phyloP scores from a whole-genome alignment of 78 protist genomes.

The Isochrysis galbana region DNA sequence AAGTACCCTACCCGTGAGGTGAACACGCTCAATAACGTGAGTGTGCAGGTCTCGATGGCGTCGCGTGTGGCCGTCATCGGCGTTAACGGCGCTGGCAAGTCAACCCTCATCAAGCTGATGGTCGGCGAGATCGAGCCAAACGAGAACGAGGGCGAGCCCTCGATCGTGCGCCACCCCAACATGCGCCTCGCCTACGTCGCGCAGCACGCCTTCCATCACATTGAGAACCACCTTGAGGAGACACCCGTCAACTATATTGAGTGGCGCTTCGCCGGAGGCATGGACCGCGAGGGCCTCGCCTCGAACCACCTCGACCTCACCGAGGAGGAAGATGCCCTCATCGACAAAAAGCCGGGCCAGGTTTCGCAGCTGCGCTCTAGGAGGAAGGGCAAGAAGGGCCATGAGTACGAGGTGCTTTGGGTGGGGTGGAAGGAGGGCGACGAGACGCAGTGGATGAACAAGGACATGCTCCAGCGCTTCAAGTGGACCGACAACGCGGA shows the following conservation, averaged over 20 bases:
- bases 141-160: conserved; percentile 48
- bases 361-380: conserved; percentile 44
- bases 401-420: conserved; percentile 58
- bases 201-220: conserved; percentile 55
- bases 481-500: conserved; percentile 8
- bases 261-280: conserved; percentile 54
- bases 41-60: conserved; percentile 59
- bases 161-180: conserved; percentile 35
- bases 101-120: conserved; percentile 67
- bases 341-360: conserved; percentile 35
- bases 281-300: conserved; percentile 41
- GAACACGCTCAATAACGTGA: conserved; percentile 55
- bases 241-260: conserved; percentile 60
- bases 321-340: conserved; percentile 51
- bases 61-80: conserved; percentile 66
- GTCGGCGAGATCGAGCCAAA: conserved; percentile 57
- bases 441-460: conserved; percentile 41
- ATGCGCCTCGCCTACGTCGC: conserved; percentile 53
- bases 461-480: conserved; percentile 28
- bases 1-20: conserved; percentile 63
- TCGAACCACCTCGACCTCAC: conserved; percentile 27
- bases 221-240: conserved; percentile 44
- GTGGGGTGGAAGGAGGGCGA: background rate
- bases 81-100: conserved; percentile 64
- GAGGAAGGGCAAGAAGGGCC: conserved; percentile 44